Evolutionary conservation across 108 stramenopile species (phyloP).

Genomic region (Nitzschia palea): DNA sequence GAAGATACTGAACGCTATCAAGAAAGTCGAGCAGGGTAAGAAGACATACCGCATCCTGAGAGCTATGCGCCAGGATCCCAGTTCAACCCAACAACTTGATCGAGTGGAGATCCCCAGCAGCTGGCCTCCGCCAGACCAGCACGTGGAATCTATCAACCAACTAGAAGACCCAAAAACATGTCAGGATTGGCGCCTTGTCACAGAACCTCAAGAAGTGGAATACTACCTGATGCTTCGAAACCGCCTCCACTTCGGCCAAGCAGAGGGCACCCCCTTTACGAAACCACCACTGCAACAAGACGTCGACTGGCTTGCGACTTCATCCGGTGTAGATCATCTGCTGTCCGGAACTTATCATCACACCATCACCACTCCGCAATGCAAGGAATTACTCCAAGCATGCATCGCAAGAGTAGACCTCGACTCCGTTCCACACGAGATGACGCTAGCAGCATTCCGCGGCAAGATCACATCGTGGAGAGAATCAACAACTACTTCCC

Average conservation of each 20-base stretch:
- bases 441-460: neutral
- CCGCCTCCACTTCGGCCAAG: slow-evolving; percentile 8
- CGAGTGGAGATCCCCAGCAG: neutral
- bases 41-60: neutral
- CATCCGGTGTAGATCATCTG: neutral
- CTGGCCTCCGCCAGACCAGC: neutral
- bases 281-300: neutral
- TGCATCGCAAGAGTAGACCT: neutral
- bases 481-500: neutral
- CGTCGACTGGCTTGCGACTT: neutral
- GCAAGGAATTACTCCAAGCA: neutral
- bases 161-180: neutral
- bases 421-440: neutral
- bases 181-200: neutral
- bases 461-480: neutral
- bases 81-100: neutral
- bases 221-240: no score
- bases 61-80: neutral
- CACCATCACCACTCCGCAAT: neutral
- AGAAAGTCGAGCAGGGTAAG: neutral
- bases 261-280: no score
- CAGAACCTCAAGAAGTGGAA: neutral
- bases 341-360: neutral
- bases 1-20: neutral
- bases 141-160: neutral